Base-by-base conservation (phyloP, 768 basidiomycete species). In the Grammothele lineata region DNA sequence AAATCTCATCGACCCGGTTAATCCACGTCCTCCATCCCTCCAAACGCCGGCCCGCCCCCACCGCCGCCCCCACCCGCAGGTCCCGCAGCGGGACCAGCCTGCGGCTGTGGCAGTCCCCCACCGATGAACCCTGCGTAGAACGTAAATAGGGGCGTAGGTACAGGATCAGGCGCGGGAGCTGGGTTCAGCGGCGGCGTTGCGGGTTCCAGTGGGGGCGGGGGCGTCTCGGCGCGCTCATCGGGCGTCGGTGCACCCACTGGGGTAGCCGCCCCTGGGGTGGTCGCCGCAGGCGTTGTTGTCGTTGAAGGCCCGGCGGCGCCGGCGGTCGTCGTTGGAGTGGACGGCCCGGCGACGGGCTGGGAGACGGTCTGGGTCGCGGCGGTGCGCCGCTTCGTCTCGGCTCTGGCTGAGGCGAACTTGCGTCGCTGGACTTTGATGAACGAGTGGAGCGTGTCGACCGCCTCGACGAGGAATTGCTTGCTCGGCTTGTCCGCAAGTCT, bases 401-500 rank as follows among this genome's bases (percentile, higher is more conserved):
- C 22, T 41, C 50, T 53, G 11, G 39, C 11, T 34, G 58, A 6
- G 65, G 46, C 27, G 23, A 38, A 51, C 45, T 70, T 73, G 56
- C 73, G 76, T 30, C 69, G 59, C 54, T 85, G 81, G 4, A 61
- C 47, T 51, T 76, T 76, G 43, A 72, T 73, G 56, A 84, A 83
- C 0, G 66, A 56, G 12, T 67, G 66, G 3, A 84, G 57, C 0
- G 66, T 60, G 14, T 74, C 71, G 23, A 85, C 62, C 1, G 73
- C 82, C 5, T 81, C 81, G 7, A 64, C 56, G 22, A 85, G 64
- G 48, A 79, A 66, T 9, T 56, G 57, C 53, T 80, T 85, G 45
- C 72, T 76, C 1, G 77, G 76, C 23, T 77, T 72, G 33, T 84
- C 80, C 4, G 64, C 59, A 2, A 85, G 47, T 36, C 83, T 85